A percentile compares a stretch with the other conserved stretches of the same genome.
phyloP scores from a whole-genome alignment of 2,329 filamentous ascomycete genomes.

The Calonectria montana region DNA sequence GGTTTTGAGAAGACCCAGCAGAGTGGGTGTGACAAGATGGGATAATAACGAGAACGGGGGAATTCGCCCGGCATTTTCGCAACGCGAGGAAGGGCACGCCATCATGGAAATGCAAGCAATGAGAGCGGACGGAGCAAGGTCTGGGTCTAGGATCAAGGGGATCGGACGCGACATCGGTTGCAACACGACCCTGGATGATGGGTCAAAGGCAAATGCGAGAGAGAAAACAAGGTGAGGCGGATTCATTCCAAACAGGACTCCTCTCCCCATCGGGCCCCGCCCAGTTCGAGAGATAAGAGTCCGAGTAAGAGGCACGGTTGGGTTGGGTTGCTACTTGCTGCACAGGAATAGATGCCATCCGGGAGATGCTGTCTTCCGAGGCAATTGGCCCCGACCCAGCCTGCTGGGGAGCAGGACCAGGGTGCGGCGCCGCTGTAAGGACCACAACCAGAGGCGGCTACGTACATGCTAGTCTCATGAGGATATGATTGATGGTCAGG shows the following conservation, averaged over 20 bases:
- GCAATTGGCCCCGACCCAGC: constrained; percentile 1
- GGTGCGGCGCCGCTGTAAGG: constrained; percentile 13
- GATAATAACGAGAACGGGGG: not conserved
- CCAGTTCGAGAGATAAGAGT: not conserved
- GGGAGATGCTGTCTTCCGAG: not conserved
- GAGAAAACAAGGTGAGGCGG: not conserved
- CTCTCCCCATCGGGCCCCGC: not conserved
- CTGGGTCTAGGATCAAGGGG: constrained; percentile 5
- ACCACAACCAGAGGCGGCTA: not conserved
- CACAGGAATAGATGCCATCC: not conserved
- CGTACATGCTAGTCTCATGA: not conserved
- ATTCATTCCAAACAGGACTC: not conserved
- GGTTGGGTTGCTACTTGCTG: not conserved
- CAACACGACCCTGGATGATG: constrained; percentile 1
- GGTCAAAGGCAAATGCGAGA: not conserved
- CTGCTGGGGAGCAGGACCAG: not conserved
- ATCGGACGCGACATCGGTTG: not conserved
- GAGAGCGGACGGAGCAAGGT: not conserved
- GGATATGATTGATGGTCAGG: constrained; percentile 3
- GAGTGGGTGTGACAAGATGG: constrained; percentile 4
- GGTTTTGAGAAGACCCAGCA: not conserved
- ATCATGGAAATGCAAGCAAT: constrained; percentile 4
- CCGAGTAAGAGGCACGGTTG: not conserved
- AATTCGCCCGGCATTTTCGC: not conserved
- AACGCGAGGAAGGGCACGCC: not conserved